A percentile compares a stretch with the other conserved stretches of the same genome.
Conservation (phyloP, 441 rosid species). For the Jatropha podagrica region DNA sequence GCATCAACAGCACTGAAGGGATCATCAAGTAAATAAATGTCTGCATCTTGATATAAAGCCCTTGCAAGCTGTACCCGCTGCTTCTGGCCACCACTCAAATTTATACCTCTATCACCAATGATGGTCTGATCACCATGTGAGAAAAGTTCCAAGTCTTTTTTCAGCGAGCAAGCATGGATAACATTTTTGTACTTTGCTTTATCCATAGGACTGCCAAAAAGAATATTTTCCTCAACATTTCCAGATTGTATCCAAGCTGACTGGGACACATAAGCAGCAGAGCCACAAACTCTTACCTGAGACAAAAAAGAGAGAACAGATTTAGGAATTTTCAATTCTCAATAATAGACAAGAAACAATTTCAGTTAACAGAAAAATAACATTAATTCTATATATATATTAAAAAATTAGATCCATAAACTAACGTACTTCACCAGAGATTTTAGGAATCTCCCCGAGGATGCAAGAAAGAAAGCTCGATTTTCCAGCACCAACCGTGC, state of each 20-base stretch:
- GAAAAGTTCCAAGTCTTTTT: conserved; percentile 95
- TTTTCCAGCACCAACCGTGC: conserved; percentile 96
- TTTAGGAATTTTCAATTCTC: conserved; percentile 15
- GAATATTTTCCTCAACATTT: conserved; percentile 98
- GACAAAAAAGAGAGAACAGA: not conserved
- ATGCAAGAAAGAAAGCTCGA: conserved; percentile 98
- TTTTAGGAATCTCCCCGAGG: conserved; percentile 97
- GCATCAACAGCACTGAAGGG: conserved; percentile 99
- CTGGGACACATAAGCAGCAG: conserved; percentile 96
- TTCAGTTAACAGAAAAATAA: conserved; percentile 3
- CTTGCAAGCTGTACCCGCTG: conserved; percentile 99
- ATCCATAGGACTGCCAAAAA: conserved; percentile 97
- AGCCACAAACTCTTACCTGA: conserved; percentile 92
- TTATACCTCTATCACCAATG: conserved; percentile 99
- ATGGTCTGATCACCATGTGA: conserved; percentile 98
- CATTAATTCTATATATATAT: not conserved
- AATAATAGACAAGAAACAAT: not conserved
- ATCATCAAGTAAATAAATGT: conserved; percentile 93
- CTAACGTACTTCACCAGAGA: conserved; percentile 91
- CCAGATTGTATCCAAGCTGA: conserved; percentile 99
- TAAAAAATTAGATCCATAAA: conserved; percentile 20
- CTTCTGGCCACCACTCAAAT: conserved; percentile 98
- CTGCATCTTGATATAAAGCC: conserved; percentile 99
- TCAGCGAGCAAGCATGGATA: conserved; percentile 90
- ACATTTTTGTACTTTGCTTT: conserved; percentile 87